A percentile compares a stretch with the other conserved stretches of the same genome.
Conservation (phyloP, 2,329 filamentous ascomycete species). For the Basipetospora chlamydospora region DNA sequence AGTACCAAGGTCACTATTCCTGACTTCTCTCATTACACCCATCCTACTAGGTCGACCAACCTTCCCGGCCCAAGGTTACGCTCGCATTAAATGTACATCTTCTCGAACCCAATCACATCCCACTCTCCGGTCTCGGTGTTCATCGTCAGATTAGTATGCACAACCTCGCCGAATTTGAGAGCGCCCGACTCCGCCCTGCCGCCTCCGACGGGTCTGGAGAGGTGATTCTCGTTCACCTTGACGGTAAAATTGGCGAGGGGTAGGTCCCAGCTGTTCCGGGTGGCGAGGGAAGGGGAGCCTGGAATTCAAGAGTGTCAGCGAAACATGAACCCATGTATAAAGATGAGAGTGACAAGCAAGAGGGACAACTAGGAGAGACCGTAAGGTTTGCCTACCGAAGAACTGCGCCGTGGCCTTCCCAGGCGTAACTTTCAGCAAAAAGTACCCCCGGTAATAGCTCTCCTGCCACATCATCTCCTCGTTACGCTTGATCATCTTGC, state of each 20-base stretch:
- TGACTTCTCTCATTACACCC: too few relatives aligned
- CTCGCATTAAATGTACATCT: slow-evolving; percentile 12
- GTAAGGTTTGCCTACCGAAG: slow-evolving; percentile 44
- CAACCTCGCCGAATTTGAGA: slow-evolving; percentile 30
- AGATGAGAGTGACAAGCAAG: neutral
- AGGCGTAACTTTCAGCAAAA: slow-evolving; percentile 43
- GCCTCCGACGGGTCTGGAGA: slow-evolving; percentile 28
- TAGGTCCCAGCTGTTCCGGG: slow-evolving; percentile 48
- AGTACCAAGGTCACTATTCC: too few relatives aligned
- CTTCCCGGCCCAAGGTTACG: too few relatives aligned
- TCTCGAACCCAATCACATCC: slow-evolving; percentile 12
- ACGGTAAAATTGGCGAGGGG: slow-evolving; percentile 58
- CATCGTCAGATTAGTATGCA: slow-evolving; percentile 37
- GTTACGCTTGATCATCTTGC: slow-evolving; percentile 33
- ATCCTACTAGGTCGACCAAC: too few relatives aligned
- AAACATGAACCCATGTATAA: too few relatives aligned
- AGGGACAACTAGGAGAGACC: neutral
- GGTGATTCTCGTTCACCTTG: slow-evolving; percentile 41
- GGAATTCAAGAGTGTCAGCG: neutral
- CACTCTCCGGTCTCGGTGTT: slow-evolving; percentile 13
- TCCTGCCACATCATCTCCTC: slow-evolving; percentile 59
- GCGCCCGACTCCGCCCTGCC: slow-evolving; percentile 37
- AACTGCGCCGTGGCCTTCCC: slow-evolving; percentile 46
- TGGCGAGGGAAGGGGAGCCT: slow-evolving; percentile 38
- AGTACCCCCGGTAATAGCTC: slow-evolving; percentile 61